Evolutionary conservation across 306 rosid species (phyloP).

Genomic region (Pterocarpus santalinus): DNA sequence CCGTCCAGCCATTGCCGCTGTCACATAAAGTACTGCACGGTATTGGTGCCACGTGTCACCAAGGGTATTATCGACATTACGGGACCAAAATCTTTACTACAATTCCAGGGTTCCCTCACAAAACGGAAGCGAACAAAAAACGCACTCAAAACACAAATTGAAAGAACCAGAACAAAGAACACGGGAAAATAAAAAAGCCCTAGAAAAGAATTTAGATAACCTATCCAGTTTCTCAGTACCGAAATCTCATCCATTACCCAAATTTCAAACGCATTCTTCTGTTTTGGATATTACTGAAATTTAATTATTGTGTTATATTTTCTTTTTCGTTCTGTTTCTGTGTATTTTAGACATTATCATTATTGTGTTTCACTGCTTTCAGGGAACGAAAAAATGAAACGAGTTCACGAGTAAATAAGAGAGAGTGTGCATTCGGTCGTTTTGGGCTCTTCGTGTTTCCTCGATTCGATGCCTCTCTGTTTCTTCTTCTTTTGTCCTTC

Average conservation of each 20-base stretch:
- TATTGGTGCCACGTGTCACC: background rate
- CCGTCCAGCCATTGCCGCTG: background rate
- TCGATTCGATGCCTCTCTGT: constrained; percentile 44
- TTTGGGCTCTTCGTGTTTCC: background rate
- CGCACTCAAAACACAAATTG: background rate
- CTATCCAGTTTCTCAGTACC: background rate
- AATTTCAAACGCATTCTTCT: background rate
- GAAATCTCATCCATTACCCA: background rate
- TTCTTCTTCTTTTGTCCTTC: constrained; percentile 41
- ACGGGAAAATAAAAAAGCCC: background rate
- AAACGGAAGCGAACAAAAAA: background rate
- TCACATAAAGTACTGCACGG: background rate
- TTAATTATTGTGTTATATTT: constrained; percentile 5
- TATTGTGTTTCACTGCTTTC: constrained; percentile 57
- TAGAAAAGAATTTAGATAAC: background rate
- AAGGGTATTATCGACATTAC: background rate
- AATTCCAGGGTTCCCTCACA: background rate
- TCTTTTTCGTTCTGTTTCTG: constrained; percentile 11
- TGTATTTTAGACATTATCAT: constrained; percentile 38
- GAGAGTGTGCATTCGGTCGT: constrained; percentile 37
- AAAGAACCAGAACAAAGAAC: background rate
- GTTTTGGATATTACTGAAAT: constrained; percentile 38
- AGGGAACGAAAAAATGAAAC: constrained; percentile 42
- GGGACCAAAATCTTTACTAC: background rate
- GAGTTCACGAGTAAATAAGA: constrained; percentile 32